phyloP scores from a whole-genome alignment of 1,139 yeast genomes.

The Zygosaccharomyces sapae region DNA sequence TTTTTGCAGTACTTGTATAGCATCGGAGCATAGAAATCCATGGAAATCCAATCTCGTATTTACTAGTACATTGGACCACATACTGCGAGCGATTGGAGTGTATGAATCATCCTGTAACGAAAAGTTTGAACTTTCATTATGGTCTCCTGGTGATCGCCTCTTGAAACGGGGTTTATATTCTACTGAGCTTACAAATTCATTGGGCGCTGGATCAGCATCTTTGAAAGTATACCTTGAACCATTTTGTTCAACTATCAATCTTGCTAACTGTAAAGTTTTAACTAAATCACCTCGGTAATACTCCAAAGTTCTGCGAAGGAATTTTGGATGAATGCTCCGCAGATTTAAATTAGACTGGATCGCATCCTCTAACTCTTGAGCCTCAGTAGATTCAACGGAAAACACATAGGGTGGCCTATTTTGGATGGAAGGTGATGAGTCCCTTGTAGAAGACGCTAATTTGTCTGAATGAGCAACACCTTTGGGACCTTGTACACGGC shows the following conservation, averaged over 20 bases:
- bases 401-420: constrained; percentile 5
- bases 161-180: not conserved
- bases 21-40: constrained; percentile 44
- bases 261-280: constrained; percentile 36
- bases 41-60: constrained; percentile 49
- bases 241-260: constrained; percentile 32
- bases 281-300: constrained; percentile 43
- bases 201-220: not conserved
- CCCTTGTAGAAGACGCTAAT: constrained; percentile 1
- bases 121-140: not conserved
- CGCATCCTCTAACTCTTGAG: constrained; percentile 16
- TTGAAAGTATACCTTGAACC: constrained; percentile 23
- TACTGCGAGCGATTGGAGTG: constrained; percentile 12
- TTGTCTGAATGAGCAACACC: constrained; percentile 22
- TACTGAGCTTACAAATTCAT: constrained; percentile 2
- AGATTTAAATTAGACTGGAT: constrained; percentile 19
- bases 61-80: constrained; percentile 18
- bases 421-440: not conserved
- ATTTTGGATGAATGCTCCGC: constrained; percentile 29
- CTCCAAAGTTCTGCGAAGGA: constrained; percentile 40
- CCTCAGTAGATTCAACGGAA: constrained; percentile 14
- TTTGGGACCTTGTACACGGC: constrained; percentile 22
- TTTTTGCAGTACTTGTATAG: constrained; percentile 38
- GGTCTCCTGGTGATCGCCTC: not conserved
- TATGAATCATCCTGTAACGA: constrained; percentile 14